Conservation (phyloP, 1,284 basidiomycete genomes). For the Melampsora medusae region DNA sequence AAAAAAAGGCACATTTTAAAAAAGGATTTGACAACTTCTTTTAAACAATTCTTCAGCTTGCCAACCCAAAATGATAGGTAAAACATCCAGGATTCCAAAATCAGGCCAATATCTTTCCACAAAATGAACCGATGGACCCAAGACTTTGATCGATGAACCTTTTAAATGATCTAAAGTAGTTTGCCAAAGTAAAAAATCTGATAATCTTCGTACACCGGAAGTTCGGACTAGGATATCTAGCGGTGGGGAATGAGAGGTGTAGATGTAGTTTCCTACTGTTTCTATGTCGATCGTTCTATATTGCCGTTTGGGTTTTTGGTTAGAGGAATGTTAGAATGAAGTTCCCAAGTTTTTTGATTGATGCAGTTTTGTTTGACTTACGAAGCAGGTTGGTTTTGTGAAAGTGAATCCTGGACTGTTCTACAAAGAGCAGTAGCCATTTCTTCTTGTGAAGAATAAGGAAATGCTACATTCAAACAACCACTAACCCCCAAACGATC, state of each 20-base stretch:
- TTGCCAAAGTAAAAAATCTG: constrained; percentile 94
- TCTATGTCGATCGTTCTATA: constrained; percentile 65
- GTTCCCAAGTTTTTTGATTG: constrained; percentile 29
- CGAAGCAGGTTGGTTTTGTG: background rate
- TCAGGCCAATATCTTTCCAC: constrained; percentile 89
- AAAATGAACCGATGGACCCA: constrained; percentile 87
- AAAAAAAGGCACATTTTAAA: background rate
- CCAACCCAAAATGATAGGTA: constrained; percentile 80
- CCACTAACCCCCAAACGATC: constrained; percentile 61
- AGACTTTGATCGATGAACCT: constrained; percentile 61
- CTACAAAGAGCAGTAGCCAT: constrained; percentile 70
- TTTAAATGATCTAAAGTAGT: constrained; percentile 55
- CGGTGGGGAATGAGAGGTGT: constrained; percentile 66
- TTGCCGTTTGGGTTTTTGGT: constrained; percentile 8
- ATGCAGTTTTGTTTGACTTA: constrained; percentile 10
- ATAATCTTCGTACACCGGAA: constrained; percentile 82
- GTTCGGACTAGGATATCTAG: constrained; percentile 89
- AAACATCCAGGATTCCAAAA: constrained; percentile 80
- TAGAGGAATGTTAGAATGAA: background rate
- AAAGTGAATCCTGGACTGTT: constrained; percentile 32
- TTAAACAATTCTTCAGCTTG: constrained; percentile 57
- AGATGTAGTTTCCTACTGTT: constrained; percentile 65
- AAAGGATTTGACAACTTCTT: background rate
- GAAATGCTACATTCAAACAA: constrained; percentile 89
- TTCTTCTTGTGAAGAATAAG: constrained; percentile 89